These are phyloP conservation scores for Pseudogymnoascus destructans DNA, from an alignment of 2,329 filamentous ascomycete genomes.

Conservation along the genomic window DNA sequence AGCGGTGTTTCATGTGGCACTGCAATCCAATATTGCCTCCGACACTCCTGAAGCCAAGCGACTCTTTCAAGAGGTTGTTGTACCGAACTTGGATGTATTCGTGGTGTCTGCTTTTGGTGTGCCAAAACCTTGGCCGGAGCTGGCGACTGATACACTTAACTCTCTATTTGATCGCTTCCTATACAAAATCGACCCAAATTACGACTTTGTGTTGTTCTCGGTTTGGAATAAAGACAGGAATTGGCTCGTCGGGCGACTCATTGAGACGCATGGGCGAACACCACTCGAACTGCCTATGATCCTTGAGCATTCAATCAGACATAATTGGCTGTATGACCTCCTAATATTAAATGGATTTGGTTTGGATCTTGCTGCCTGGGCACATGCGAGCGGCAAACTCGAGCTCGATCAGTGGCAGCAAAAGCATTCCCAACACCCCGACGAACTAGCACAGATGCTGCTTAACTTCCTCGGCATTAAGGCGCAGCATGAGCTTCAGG, in stretches of 20 bases:
- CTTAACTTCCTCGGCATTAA: slow-evolving; percentile 76
- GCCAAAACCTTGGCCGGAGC: slow-evolving; percentile 60
- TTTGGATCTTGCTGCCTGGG: slow-evolving; percentile 73
- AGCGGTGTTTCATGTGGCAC: slow-evolving; percentile 51
- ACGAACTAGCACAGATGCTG: slow-evolving; percentile 57
- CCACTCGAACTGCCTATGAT: slow-evolving; percentile 55
- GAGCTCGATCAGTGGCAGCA: slow-evolving; percentile 73
- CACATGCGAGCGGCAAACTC: slow-evolving; percentile 67
- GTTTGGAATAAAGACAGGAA: slow-evolving; percentile 82
- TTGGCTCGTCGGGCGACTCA: slow-evolving; percentile 72
- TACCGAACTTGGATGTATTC: slow-evolving; percentile 66
- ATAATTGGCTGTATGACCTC: slow-evolving; percentile 73
- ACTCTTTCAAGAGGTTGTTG: slow-evolving; percentile 52
- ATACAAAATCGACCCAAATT: slow-evolving; percentile 61
- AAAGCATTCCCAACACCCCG: slow-evolving; percentile 51
- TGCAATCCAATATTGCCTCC: slow-evolving; percentile 47
- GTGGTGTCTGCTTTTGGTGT: slow-evolving; percentile 66
- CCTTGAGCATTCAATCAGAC: slow-evolving; percentile 66
- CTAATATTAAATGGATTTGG: slow-evolving; percentile 56
- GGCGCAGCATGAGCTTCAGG: slow-evolving; percentile 63
- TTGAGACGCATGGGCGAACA: slow-evolving; percentile 60
- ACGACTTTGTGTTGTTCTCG: slow-evolving; percentile 81
- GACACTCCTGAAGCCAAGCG: slow-evolving; percentile 51
- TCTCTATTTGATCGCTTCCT: slow-evolving; percentile 76
- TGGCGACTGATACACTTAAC: slow-evolving; percentile 62